Conservation (phyloP, 768 basidiomycete genomes). For the Mycena indigotica region DNA sequence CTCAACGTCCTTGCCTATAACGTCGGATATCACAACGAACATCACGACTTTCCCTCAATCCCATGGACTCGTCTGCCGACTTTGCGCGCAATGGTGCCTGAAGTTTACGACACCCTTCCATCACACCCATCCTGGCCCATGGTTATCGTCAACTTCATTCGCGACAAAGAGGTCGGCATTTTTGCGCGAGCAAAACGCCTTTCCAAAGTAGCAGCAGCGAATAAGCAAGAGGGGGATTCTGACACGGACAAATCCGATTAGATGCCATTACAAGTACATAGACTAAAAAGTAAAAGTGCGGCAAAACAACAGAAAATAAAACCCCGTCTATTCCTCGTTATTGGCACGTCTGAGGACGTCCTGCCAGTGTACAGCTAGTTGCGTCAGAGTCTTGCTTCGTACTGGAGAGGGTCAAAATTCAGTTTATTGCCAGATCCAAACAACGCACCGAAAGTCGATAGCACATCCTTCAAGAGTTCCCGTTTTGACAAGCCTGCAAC, state of each 20-base stretch:
- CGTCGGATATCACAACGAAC: slow-evolving; percentile 98
- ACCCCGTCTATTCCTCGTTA: slow-evolving; percentile 47
- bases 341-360: slow-evolving; percentile 70
- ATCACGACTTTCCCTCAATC: slow-evolving; percentile 97
- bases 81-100: slow-evolving; percentile 80
- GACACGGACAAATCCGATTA: slow-evolving; percentile 31
- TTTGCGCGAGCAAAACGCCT: slow-evolving; percentile 85
- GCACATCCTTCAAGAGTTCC: slow-evolving; percentile 80
- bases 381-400: slow-evolving; percentile 71
- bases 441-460: slow-evolving; percentile 74
- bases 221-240: slow-evolving; percentile 20
- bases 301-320: neutral
- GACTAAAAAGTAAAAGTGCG: slow-evolving; percentile 1
- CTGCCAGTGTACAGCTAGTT: slow-evolving; percentile 82
- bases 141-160: slow-evolving; percentile 92
- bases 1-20: slow-evolving; percentile 93
- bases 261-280: slow-evolving; percentile 5
- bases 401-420: slow-evolving; percentile 45
- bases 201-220: slow-evolving; percentile 35
- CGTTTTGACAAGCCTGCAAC: slow-evolving; percentile 77
- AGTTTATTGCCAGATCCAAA: neutral
- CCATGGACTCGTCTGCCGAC: slow-evolving; percentile 92
- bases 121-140: slow-evolving; percentile 93
- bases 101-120: slow-evolving; percentile 89
- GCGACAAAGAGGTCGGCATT: slow-evolving; percentile 85